These are phyloP conservation scores for Camillea tinctor DNA, from an alignment of 2,329 filamentous ascomycete genomes.

Conservation along the genomic window DNA sequence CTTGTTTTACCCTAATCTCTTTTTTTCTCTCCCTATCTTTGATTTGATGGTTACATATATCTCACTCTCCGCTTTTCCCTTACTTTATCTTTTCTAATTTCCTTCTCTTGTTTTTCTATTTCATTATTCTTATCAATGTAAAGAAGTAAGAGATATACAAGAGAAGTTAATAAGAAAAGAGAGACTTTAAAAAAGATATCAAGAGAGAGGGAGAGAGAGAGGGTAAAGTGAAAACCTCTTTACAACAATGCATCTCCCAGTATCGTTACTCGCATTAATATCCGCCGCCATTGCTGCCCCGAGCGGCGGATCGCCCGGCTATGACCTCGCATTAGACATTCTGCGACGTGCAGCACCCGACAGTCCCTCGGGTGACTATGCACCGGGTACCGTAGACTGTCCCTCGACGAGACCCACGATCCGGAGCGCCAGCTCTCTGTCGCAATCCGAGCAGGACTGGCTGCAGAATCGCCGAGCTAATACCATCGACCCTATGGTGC, in stretches of 20 bases:
- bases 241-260: constrained; percentile 24
- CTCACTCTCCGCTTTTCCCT: no score
- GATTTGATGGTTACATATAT: no score
- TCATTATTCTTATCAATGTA: no score
- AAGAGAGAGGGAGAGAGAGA: neutral
- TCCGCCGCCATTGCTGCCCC: constrained; percentile 27
- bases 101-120: no score
- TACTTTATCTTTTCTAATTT: no score
- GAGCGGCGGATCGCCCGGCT: constrained; percentile 5
- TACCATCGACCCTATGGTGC: constrained; percentile 72
- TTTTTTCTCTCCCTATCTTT: no score
- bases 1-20: no score
- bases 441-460: constrained; percentile 71
- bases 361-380: constrained; percentile 59
- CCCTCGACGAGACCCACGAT: constrained; percentile 68
- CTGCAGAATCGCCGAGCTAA: constrained; percentile 67
- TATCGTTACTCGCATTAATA: constrained; percentile 25
- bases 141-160: no score
- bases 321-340: constrained; percentile 12
- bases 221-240: neutral
- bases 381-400: constrained; percentile 66
- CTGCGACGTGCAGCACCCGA: constrained; percentile 40
- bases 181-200: neutral
- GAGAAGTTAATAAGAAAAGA: no score
- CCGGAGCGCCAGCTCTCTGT: constrained; percentile 62